These are phyloP conservation scores for Spinacia oleracea DNA, from an alignment of 179 eudicot species.

Conservation along the genomic window DNA sequence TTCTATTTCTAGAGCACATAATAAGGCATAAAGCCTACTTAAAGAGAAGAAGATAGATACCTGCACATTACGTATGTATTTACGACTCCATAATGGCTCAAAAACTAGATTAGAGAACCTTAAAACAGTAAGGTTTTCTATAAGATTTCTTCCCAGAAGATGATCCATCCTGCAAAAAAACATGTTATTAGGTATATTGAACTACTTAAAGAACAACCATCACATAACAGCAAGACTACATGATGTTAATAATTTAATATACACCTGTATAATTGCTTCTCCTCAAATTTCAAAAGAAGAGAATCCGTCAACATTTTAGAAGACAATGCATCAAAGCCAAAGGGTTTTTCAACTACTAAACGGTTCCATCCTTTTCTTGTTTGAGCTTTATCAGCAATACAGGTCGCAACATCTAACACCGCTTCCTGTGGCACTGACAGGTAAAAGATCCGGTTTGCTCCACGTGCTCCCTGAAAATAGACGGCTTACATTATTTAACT, in stretches of 20 bases:
- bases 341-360: conserved; percentile 38
- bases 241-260: not conserved
- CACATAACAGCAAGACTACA: not conserved
- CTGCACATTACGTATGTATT: conserved; percentile 37
- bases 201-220: not conserved
- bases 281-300: conserved; percentile 34
- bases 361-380: conserved; percentile 40
- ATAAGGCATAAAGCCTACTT: conserved; percentile 3
- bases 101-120: conserved; percentile 40
- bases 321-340: conserved; percentile 32
- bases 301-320: conserved; percentile 27
- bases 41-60: conserved; percentile 11
- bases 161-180: conserved; percentile 34
- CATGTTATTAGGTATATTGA: not conserved
- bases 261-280: conserved; percentile 38
- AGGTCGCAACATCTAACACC: conserved; percentile 31
- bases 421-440: conserved; percentile 36
- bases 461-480: conserved; percentile 19
- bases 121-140: conserved; percentile 40
- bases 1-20: not conserved
- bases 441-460: conserved; percentile 40
- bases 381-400: conserved; percentile 39
- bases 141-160: conserved; percentile 40
- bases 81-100: conserved; percentile 36
- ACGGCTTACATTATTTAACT: conserved; percentile 5